Base-by-base conservation (phyloP, 2,329 filamentous ascomycete species). In the Pseudogymnoascus destructans region DNA sequence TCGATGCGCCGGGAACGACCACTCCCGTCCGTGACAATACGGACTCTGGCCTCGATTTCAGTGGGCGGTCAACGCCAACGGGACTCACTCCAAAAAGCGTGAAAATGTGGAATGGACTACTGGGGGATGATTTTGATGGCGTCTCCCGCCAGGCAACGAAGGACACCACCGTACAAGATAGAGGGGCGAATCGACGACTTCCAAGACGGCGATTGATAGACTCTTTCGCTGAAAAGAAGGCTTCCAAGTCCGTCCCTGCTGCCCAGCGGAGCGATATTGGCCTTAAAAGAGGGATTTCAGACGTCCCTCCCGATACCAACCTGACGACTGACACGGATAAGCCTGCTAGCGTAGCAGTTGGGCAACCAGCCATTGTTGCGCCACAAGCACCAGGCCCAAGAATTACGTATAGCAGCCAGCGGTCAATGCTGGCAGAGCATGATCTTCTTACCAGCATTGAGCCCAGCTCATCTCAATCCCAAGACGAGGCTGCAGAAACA, bases 351-450 rank as follows among this genome's bases (percentile, higher is more conserved):
- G 8, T 46, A 17, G 10, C 35, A 40, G 55, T 46, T 46, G 55
- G 55, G 23, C 35, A 57, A 17, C 8, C 21, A 30, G 25, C 55
- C 35, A 32, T 38, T 17, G 25, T 35, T 32, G 35, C 35, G 23
- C 40, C 57, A 21, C 36, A 15, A n/a, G 30, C 25, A 32, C 19
- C 27, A 5, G 68, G 67, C 4, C 65, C 66, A 6, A 69, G 64
- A 57, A 61, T 69, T 52, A 70, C 68, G 4, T 70, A 70, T 57
- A 66, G 66, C 57, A 61, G 65, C 33, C 66, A 69, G 58, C 61
- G 69, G 21, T 69, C 69, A 6, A 69, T 70, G 67, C 62, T 70
- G 15, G 65, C 63, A 10, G 69, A 70, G 32, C 61, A 66, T 57
- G 66, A 69, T 60, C 54, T 68, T 10, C 67, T 69, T 65, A 38